A percentile compares a stretch with the other conserved stretches of the same genome.
phyloP scores from a whole-genome alignment of 2,329 filamentous ascomycete genomes.

The Aspergillus ustus region DNA sequence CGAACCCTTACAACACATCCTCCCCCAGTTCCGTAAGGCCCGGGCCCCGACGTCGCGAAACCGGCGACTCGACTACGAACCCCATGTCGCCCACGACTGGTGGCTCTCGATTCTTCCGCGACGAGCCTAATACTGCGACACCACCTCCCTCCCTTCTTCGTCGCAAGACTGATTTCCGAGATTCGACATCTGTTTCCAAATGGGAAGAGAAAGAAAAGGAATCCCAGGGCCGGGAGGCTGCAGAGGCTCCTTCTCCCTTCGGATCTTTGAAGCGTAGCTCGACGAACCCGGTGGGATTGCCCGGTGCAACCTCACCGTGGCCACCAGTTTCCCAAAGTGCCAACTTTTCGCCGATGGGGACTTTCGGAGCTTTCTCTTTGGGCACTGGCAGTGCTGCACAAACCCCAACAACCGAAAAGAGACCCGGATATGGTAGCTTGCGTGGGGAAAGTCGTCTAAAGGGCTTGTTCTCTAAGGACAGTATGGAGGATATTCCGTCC shows the following conservation, averaged over 20 bases:
- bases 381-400: conserved; percentile 45
- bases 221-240: conserved; percentile 46
- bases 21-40: conserved; percentile 77
- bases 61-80: conserved; percentile 68
- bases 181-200: conserved; percentile 46
- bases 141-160: conserved; percentile 65
- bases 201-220: conserved; percentile 58
- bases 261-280: conserved; percentile 61
- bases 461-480: conserved; percentile 80
- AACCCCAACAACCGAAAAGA: conserved; percentile 69
- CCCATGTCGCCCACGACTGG: conserved; percentile 53
- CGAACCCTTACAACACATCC: conserved; percentile 68
- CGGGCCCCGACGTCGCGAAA: conserved; percentile 80
- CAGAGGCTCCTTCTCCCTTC: conserved; percentile 53
- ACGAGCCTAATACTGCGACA: conserved; percentile 60
- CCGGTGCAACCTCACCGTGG: conserved; percentile 61
- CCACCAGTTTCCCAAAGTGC: conserved; percentile 63
- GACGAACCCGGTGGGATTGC: conserved; percentile 56
- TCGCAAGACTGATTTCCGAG: conserved; percentile 66
- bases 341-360: conserved; percentile 74
- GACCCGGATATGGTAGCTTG: conserved; percentile 66
- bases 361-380: conserved; percentile 89
- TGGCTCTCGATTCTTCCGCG: conserved; percentile 52
- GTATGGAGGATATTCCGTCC: conserved; percentile 64
- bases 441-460: conserved; percentile 83